Percentiles rank a stretch among this genome's conserved stretches.
These are phyloP conservation scores for Mrakiaceae sp. DNA, from an alignment of 1,284 basidiomycete species.

Conservation along the genomic window DNA sequence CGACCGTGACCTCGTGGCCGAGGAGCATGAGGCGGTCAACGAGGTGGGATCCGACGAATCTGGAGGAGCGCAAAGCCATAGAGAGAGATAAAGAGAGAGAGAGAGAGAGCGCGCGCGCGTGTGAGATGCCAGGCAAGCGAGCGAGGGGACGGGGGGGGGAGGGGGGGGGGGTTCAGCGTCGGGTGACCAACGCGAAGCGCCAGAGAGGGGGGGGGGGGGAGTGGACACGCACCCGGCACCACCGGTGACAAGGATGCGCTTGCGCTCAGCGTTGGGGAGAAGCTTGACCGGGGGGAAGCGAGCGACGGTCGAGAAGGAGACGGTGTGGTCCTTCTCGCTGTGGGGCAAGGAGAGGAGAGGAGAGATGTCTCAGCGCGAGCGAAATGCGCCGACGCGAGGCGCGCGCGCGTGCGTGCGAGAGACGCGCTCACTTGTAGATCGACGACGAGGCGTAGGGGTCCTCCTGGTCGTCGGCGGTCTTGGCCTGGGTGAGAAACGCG, in stretches of 20 bases:
- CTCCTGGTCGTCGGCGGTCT: conserved; percentile 43
- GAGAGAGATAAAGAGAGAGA: neutral
- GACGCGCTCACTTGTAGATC: conserved; percentile 7
- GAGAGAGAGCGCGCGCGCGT: neutral
- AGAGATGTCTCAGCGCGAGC: neutral
- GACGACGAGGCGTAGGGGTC: conserved; percentile 49
- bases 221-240: conserved; percentile 50
- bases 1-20: conserved; percentile 91
- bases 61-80: conserved; percentile 12
- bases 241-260: conserved; percentile 83
- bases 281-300: conserved; percentile 85
- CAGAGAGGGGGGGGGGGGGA: neutral
- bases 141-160: neutral
- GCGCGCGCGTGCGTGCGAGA: too few relatives aligned
- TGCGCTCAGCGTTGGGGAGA: conserved; percentile 62
- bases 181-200: neutral
- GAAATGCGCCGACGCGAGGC: too few relatives aligned
- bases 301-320: conserved; percentile 81
- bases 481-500: conserved; percentile 17
- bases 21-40: conserved; percentile 94
- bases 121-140: neutral
- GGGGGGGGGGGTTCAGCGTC: neutral
- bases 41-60: conserved; percentile 91
- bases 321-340: conserved; percentile 58
- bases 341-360: conserved; percentile 30